Base-by-base conservation (phyloP, 202 grass and related monocot species). In the Zizania palustris region DNA sequence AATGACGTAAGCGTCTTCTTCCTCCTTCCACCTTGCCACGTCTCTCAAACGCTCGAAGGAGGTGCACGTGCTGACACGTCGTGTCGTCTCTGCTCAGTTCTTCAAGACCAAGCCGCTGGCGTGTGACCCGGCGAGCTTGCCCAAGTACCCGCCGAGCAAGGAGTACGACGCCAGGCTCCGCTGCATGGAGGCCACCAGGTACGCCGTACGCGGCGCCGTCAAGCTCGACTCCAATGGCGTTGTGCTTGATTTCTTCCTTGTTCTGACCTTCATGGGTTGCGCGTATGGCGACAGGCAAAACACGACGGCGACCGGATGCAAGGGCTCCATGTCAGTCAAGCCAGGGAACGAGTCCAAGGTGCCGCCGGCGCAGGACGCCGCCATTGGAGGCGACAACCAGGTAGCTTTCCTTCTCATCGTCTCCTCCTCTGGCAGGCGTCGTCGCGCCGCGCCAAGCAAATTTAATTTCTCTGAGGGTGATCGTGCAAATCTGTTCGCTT, bases 141-240 rank as follows among this genome's bases (percentile, higher is more conserved):
- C 90, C 48, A 90, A 87, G 77, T 77, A 83, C 75, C 90, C 87
- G 3, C 90, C 90, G 19, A 85, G 90, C 84, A 93, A 93, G 79
- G 90, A 90, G 84, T 87, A 90, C 84, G 90, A 93, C 45, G 87
- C 84, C 72, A 93, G 85, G 82, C 84, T 90, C 28, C 81, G 87
- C 22, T 87, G 85, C 49, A 74, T 90, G 62, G 88, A 90, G 79
- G 74, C 84, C 62, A 61, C 15, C 74, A 82, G 83, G 90, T 89
- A 68, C 5, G 14, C 1, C 28, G 28, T 28, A 28, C 28, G 28
- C 28, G 28, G 15, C 46, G 46, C 46, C 65, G 33, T 19, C 37
- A 4, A 40, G 22, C 14, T 72, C 19, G 39, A 9, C 14, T 1
- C 21, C 37, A 35, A 37, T 12, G 19, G 39, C 37, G 0, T 9